Evolutionary conservation across 257 asterid species (phyloP), one percentile per base, ranked within the genome.

Genomic region (Lantana camara): DNA sequence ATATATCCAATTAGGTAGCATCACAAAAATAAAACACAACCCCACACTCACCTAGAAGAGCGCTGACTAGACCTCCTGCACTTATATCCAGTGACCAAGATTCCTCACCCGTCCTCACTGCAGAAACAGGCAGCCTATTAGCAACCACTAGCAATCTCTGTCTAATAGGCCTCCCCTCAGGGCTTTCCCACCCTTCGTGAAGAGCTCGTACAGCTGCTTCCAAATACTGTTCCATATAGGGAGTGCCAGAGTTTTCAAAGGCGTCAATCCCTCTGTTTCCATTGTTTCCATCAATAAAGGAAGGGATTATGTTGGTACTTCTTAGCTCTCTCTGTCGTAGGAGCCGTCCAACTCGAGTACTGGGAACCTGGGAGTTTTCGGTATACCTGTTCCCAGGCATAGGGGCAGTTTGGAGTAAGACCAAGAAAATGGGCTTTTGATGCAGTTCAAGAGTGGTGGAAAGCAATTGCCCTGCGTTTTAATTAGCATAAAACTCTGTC

Each of bases 1-100:
- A n/a, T n/a, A n/a, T n/a, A n/a, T n/a, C n/a, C n/a, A n/a, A n/a
- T n/a, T n/a, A n/a, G 5, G 32, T 27, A 27, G 5, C 32, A 27
- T 27, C 32, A 27, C 1, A 32, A 3, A 20, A 56, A 63, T 29
- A 71, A 19, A 27, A 27, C 27, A 29, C 60, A n/a, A 64, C 6
- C 37, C 10, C 67, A 51, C 41, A 27, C 96, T 85, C 77, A 94
- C 99, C 99, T 2, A 94, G 85, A 77, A 94, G 94, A 44, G 97
- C 99, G 57, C 88, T 90, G 71, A 94, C 99, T 13, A 94, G 82
- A 73, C 99, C 99, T n/a, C 99, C 99, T 0, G 95, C 97, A 76
- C 99, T 94, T 57, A 94, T 83, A 77, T 94, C 97, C 54, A 94
- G 76, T 8, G 96, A 80, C 99, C 99, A 94, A 19, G 96, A 84